Evolutionary conservation across 306 rosid species (phyloP).

Genomic region (Quercus dentata): DNA sequence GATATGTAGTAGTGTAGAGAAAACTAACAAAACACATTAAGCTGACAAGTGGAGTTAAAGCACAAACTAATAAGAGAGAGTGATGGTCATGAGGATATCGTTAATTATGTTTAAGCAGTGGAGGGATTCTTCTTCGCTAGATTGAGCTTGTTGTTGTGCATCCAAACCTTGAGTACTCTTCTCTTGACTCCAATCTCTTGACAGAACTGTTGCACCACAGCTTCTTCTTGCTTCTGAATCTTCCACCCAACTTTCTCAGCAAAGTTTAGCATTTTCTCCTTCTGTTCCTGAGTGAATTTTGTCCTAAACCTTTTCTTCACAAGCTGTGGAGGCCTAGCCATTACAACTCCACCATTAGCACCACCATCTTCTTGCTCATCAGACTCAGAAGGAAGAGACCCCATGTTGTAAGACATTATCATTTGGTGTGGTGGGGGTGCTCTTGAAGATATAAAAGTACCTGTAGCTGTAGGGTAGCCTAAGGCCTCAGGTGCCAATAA

Average conservation of each 20-base stretch:
- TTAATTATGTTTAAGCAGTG: neutral
- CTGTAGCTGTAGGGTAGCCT: slow-evolving; percentile 44
- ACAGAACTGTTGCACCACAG: slow-evolving; percentile 66
- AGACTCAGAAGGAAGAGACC: slow-evolving; percentile 53
- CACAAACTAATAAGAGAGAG: slow-evolving; percentile 4
- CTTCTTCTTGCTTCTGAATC: slow-evolving; percentile 77
- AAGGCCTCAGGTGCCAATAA: slow-evolving; percentile 34
- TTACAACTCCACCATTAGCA: slow-evolving; percentile 6
- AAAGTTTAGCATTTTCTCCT: slow-evolving; percentile 64
- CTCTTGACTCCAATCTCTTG: slow-evolving; percentile 73
- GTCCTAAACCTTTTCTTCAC: slow-evolving; percentile 72
- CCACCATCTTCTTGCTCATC: slow-evolving; percentile 59
- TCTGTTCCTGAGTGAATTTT: slow-evolving; percentile 70
- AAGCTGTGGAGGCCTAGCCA: slow-evolving; percentile 17
- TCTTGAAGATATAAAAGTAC: slow-evolving; percentile 53
- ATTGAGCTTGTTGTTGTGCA: slow-evolving; percentile 76
- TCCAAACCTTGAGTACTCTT: slow-evolving; percentile 83
- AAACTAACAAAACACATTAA: slow-evolving; percentile 5
- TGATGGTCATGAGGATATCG: neutral
- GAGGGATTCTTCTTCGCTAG: slow-evolving; percentile 40
- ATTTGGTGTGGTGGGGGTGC: slow-evolving; percentile 46
- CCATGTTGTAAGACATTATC: slow-evolving; percentile 73
- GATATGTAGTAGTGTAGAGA: neutral
- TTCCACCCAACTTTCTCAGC: slow-evolving; percentile 76
- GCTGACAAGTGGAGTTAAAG: slow-evolving; percentile 11